Evolutionary conservation across 2,329 filamentous ascomycete genomes (phyloP), one percentile per base, ranked within the genome.

Genomic region (Aschersonia sp.): DNA sequence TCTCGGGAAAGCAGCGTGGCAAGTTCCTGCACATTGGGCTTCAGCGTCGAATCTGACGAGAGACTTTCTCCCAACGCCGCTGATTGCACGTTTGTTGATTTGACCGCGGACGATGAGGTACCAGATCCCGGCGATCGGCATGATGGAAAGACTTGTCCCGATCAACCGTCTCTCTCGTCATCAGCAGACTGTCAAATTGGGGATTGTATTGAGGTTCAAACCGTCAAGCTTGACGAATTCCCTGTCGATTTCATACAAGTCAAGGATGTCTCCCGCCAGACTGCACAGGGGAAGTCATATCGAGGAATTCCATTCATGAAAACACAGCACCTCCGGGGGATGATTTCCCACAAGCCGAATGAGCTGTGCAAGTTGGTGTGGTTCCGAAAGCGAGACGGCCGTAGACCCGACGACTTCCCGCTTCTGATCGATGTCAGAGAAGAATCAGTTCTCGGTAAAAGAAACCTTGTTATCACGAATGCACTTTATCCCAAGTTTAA

Each of bases 401-500:
- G 51, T 0, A 51, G 62, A 4, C 35, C 52, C 0, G 46, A 56
- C 0, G 46, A 65, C 1, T 49, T 60, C 0, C 69, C 75, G 22
- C 58, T 64, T 0, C 49, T 67, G 0, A 53, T 72, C 0, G 70
- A 77, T 2, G 56, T 81, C 0, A 42, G 59, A 0, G 48, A 71
- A 0, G 45, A 52, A 0, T 50, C 64, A 0, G 62, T 81, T 0
- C 54, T 65, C 2, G 51, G 59, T 1, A 59, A 67, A 6, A 62
- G 76, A 0, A 57, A 56, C 0, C 59, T 84, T 0, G 56, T 67
- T 0, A 60, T 72, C 2, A 85, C 81, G 0, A 87, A 85, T 49
- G 58, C 67, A 0, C 53, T 59, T 0, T 78, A 69, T 42, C 72
- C 73, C 0, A 48, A 57, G 0, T 62, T 65, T 44, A 7, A 56